These are phyloP conservation scores for Cicer chorassanicum DNA, from an alignment of 306 rosid genomes.

Conservation along the genomic window DNA sequence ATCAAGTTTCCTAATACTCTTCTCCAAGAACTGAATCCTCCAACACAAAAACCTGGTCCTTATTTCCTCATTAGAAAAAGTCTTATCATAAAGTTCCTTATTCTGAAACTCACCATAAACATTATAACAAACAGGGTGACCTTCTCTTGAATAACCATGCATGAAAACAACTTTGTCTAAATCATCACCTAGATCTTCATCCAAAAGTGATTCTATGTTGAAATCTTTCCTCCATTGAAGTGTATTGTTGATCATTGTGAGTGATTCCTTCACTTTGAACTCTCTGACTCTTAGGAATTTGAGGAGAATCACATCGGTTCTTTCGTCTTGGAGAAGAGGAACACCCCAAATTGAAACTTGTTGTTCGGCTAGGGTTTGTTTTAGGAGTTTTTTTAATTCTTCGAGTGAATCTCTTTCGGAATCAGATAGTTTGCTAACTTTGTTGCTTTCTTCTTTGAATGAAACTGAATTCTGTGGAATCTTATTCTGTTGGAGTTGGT, in stretches of 20 bases:
- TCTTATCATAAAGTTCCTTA: constrained; percentile 71
- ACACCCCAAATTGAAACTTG: constrained; percentile 78
- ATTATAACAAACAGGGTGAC: constrained; percentile 85
- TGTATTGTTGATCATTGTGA: constrained; percentile 68
- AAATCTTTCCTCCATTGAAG: constrained; percentile 76
- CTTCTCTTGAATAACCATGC: constrained; percentile 73
- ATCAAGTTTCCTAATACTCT: constrained; percentile 82
- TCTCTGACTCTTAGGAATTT: constrained; percentile 91
- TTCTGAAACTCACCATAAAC: constrained; percentile 94
- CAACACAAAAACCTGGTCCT: constrained; percentile 71
- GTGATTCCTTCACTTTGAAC: constrained; percentile 71
- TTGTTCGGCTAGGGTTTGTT: constrained; percentile 40
- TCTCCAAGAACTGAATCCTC: constrained; percentile 86
- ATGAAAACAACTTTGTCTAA: constrained; percentile 84
- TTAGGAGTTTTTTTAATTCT: constrained; percentile 59
- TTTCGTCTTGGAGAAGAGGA: constrained; percentile 75
- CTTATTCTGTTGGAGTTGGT: neutral
- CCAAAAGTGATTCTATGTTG: constrained; percentile 66
- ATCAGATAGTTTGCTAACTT: constrained; percentile 68
- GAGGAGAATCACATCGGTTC: constrained; percentile 77
- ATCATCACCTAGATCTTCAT: constrained; percentile 80
- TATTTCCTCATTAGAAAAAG: constrained; percentile 64
- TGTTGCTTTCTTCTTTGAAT: constrained; percentile 86
- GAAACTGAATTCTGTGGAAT: constrained; percentile 59
- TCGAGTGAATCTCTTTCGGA: constrained; percentile 56